These are phyloP conservation scores for Pseudogymnoascus sp. DNA, from an alignment of 2,329 filamentous ascomycete species.

Conservation along the genomic window DNA sequence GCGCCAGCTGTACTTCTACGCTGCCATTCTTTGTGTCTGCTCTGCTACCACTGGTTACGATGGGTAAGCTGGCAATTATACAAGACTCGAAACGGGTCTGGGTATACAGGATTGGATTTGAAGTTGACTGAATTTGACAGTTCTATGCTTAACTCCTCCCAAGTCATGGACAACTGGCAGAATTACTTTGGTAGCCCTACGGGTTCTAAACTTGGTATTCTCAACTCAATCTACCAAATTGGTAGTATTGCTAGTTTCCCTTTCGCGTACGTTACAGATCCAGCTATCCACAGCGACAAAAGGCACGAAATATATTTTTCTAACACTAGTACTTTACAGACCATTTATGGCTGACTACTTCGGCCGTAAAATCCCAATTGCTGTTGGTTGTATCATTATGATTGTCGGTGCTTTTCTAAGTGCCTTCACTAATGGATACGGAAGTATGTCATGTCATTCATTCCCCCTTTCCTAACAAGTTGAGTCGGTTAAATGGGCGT, in stretches of 20 bases:
- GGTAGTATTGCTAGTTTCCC: constrained; percentile 34
- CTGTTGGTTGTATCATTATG: constrained; percentile 38
- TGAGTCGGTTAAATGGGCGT: background rate
- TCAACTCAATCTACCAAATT: constrained; percentile 39
- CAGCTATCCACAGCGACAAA: constrained; percentile 15
- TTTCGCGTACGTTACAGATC: constrained; percentile 19
- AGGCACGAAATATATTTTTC: constrained; percentile 11
- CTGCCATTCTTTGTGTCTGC: constrained; percentile 48
- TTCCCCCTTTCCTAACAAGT: background rate
- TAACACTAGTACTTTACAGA: background rate
- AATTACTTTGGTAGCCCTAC: constrained; percentile 39
- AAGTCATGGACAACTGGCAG: constrained; percentile 49
- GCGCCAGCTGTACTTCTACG: constrained; percentile 47
- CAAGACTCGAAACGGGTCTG: background rate
- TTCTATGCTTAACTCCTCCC: constrained; percentile 50
- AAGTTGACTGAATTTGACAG: constrained; percentile 18
- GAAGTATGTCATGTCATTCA: constrained; percentile 26
- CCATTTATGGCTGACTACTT: constrained; percentile 39
- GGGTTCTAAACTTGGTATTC: constrained; percentile 35
- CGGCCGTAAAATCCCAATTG: constrained; percentile 36
- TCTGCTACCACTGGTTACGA: constrained; percentile 57
- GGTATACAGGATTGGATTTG: background rate
- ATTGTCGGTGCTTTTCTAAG: constrained; percentile 35
- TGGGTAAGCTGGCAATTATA: constrained; percentile 31
- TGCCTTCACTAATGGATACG: constrained; percentile 35